Conservation (phyloP, 495 filamentous ascomycete genomes). For the Neurospora sp. region DNA sequence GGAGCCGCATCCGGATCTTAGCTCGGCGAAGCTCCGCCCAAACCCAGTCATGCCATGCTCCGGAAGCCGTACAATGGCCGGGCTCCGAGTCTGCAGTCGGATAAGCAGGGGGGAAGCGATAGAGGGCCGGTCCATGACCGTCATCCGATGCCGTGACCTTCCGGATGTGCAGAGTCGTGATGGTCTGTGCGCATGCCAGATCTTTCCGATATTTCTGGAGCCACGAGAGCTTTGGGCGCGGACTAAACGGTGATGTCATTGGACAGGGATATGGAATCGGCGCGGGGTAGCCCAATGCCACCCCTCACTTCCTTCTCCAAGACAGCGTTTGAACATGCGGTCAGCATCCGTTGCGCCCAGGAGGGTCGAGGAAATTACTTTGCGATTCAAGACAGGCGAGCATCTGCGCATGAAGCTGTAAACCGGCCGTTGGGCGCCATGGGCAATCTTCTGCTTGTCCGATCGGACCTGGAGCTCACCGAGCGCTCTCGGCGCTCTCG, state of each 20-base stretch:
- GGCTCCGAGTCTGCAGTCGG: background rate
- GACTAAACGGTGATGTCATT: background rate
- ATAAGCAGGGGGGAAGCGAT: background rate
- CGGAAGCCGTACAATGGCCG: background rate
- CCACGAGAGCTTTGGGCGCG: background rate
- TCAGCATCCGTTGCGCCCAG: background rate
- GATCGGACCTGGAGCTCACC: background rate
- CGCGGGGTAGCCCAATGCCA: background rate
- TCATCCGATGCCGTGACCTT: background rate
- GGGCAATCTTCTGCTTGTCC: background rate
- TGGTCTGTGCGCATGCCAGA: background rate
- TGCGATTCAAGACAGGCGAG: background rate
- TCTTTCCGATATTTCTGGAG: background rate
- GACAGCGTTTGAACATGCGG: background rate
- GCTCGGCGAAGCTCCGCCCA: background rate
- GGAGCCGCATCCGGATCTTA: background rate
- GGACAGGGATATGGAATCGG: background rate
- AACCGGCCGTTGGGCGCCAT: background rate
- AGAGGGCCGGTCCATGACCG: background rate
- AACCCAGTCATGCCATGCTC: background rate
- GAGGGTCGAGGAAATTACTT: background rate
- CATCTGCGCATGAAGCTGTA: background rate
- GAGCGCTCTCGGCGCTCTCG: background rate
- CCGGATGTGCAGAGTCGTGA: background rate
- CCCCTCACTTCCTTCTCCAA: background rate